Base-by-base conservation (phyloP, 371 early-diverging fungal genomes). In the Mucor ambiguus region DNA sequence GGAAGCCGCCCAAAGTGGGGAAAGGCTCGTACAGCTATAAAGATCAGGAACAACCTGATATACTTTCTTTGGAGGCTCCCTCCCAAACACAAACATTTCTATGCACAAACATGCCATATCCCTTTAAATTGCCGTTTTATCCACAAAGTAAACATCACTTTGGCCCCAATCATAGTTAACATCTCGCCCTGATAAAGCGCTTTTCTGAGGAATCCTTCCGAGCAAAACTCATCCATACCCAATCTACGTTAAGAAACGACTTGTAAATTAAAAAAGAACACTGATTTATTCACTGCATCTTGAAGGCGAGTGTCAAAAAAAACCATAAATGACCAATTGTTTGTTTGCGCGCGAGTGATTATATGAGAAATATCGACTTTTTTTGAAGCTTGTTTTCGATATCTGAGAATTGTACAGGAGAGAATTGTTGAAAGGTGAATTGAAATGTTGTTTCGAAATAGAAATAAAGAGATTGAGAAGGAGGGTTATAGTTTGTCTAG, bases 281-380 rank as follows among this genome's bases (percentile, higher is more conserved):
- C 46, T 46, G 20, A n/a, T 60, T 60, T 59, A 59, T 59, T 59
- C 43, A 46, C 46, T 46, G 46, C 46, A 46, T 46, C 46, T 46
- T 46, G 46, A 8, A 46, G 22, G 46, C 22, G 46, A 22, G 46
- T 46, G 46, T 46, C 46, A 46, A 46, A 46, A 46, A 46, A 46
- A 46, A 35, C 12, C 24, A 46, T 46, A 46, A 46, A 46, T 46
- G 46, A 22, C 46, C 46, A 46, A 46, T 46, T 46, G 46, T 46
- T 46, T 4, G 24, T 46, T 20, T 46, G 46, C 22, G 46, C n/a
- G 41, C n/a, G 46, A 46, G 46, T 46, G 24, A 46, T 46, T 46
- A 46, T 46, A 46, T 46, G 22, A 46, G 20, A 46, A 22, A 46
- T 46, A 46, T 22, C 46, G 22, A 22, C 10, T 44, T n/a, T 20